These are phyloP conservation scores for Aspergillus fijiensis DNA, from an alignment of 2,329 filamentous ascomycete genomes.

Conservation along the genomic window DNA sequence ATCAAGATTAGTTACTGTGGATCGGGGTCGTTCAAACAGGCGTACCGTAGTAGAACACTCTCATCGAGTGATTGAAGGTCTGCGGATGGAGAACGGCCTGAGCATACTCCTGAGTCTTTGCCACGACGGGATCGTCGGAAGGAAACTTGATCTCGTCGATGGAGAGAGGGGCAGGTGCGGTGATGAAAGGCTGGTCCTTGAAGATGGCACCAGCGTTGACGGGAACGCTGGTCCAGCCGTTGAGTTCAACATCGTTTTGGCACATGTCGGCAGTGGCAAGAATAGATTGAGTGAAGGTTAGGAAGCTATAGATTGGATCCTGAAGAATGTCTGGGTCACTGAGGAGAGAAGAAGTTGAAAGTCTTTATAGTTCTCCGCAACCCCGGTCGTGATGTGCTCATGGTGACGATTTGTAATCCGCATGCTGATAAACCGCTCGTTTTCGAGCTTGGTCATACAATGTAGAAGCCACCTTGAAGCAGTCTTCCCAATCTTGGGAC, in stretches of 20 bases:
- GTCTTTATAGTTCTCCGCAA: background rate
- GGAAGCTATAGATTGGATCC: background rate
- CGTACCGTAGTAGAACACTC: slow-evolving; percentile 66
- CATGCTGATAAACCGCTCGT: background rate
- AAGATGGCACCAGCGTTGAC: slow-evolving; percentile 2
- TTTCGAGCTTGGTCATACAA: background rate
- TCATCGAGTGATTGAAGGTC: slow-evolving; percentile 69
- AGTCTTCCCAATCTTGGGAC: background rate
- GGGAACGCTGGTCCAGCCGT: background rate
- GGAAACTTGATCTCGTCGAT: background rate
- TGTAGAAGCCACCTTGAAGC: background rate
- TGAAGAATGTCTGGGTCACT: background rate
- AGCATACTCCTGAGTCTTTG: slow-evolving; percentile 30
- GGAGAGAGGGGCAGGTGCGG: background rate
- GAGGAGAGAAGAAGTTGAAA: background rate
- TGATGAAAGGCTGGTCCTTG: background rate
- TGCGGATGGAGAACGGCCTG: slow-evolving; percentile 37
- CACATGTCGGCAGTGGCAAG: background rate
- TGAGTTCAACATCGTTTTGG: background rate
- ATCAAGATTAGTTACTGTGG: background rate
- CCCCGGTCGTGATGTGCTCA: background rate
- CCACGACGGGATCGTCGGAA: background rate
- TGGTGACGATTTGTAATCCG: background rate
- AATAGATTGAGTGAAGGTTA: background rate
- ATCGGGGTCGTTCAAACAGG: slow-evolving; percentile 34